A percentile compares a stretch with the other conserved stretches of the same genome.
Conservation (phyloP, 2,329 filamentous ascomycete genomes). For the Plenodomus biglobosus region DNA sequence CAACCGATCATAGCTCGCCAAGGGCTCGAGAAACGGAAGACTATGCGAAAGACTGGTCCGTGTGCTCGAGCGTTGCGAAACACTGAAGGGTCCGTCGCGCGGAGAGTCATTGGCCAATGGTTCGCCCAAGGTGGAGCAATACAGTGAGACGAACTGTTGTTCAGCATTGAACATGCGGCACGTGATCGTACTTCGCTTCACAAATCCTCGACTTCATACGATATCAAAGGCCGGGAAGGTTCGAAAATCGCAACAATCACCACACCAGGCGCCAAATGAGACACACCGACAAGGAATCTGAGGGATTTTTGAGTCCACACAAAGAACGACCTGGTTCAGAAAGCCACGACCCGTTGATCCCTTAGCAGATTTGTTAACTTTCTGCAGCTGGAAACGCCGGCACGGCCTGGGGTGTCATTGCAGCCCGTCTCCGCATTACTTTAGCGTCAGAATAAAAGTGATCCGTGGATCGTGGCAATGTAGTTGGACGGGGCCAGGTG, state of each 20-base stretch:
- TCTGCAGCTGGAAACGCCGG: conserved; percentile 48
- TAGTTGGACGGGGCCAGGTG: conserved; percentile 48
- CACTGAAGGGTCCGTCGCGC: not conserved
- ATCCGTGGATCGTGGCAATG: conserved; percentile 49
- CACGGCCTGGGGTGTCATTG: conserved; percentile 50
- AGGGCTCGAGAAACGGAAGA: conserved; percentile 16
- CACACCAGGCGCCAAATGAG: conserved; percentile 34
- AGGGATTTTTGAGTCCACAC: conserved; percentile 42
- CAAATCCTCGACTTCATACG: conserved; percentile 38
- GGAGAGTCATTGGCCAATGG: conserved; percentile 35
- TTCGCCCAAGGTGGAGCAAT: conserved; percentile 6
- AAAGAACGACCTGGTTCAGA: conserved; percentile 48
- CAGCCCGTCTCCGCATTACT: conserved; percentile 46
- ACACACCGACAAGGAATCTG: conserved; percentile 42
- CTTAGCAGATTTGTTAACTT: conserved; percentile 47
- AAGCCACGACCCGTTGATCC: conserved; percentile 49
- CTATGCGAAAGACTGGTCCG: conserved; percentile 21
- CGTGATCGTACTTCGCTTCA: conserved; percentile 44
- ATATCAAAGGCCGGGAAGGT: conserved; percentile 36
- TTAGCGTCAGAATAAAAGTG: conserved; percentile 49
- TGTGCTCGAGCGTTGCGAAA: conserved; percentile 6
- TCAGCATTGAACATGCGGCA: conserved; percentile 40
- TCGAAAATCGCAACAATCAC: conserved; percentile 24
- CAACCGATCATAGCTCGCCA: conserved; percentile 20
- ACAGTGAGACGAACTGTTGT: conserved; percentile 26